Conservation (phyloP, 2,329 filamentous ascomycete genomes). For the Ceratocystis huliohia region DNA sequence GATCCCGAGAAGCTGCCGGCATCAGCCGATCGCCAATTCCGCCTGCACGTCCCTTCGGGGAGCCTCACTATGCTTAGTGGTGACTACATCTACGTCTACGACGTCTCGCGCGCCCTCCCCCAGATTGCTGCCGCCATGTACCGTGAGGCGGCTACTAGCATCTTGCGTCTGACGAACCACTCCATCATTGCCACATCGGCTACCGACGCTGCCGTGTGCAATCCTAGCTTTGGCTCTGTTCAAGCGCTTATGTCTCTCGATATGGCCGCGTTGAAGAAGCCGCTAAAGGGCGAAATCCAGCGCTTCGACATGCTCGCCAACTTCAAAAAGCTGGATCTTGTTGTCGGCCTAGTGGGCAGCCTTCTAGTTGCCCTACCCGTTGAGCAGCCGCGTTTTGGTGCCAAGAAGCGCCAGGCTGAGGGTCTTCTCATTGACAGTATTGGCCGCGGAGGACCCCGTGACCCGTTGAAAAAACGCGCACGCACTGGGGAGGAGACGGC, state of each 20-base stretch:
- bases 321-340: conserved; percentile 53
- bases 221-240: conserved; percentile 54
- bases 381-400: conserved; percentile 42
- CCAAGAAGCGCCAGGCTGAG: conserved; percentile 42
- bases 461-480: conserved; percentile 24
- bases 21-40: conserved; percentile 30
- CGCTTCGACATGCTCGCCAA: conserved; percentile 43
- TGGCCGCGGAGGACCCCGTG: conserved; percentile 44
- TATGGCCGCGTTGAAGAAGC: conserved; percentile 30
- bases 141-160: conserved; percentile 43
- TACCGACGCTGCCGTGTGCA: conserved; percentile 48
- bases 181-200: conserved; percentile 51
- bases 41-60: conserved; percentile 51
- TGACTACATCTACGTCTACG: conserved; percentile 46
- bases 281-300: conserved; percentile 27
- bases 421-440: conserved; percentile 62
- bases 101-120: conserved; percentile 50
- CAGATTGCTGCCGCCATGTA: conserved; percentile 44
- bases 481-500: background rate
- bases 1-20: conserved; percentile 21
- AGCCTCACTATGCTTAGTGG: conserved; percentile 47
- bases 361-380: conserved; percentile 56
- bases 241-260: conserved; percentile 39
- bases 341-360: conserved; percentile 50
- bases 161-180: conserved; percentile 53